Evolutionary conservation across 176 grass and related monocot genomes (phyloP), one percentile per base, ranked within the genome.

Genomic region (Musa beccarii): DNA sequence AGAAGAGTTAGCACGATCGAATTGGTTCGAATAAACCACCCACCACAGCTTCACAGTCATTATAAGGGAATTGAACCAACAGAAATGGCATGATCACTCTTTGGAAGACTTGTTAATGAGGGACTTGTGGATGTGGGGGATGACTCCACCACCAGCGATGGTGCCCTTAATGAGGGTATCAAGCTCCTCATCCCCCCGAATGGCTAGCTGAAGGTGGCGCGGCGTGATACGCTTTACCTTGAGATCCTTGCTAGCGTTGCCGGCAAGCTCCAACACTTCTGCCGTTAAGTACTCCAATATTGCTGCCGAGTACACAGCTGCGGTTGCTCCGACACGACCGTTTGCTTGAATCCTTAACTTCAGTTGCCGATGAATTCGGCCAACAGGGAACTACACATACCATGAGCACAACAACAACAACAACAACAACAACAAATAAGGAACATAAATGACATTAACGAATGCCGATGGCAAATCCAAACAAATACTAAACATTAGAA

Each of bases 71-170:
- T 8, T 62, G 13, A 62, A 62, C 22, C 3, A 26, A 74, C 14
- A 26, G 68, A 17, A 55, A 19, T 13, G 12, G 2, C 75, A 66
- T 25, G 19, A 10, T 77, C 61, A 77, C 25, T 77, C 75, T 52
- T 77, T 76, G 20, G 75, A 63, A 53, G 75, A 77, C 49, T 77
- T 77, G 61, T 77, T 77, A 21, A 77, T 77, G 49, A 77, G 75
- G 49, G 75, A 77, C 75, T 77, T 77, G 49, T 77, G 75, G 52
- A 77, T 77, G 29, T 77, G 75, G 43, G 75, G 75, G n/a, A 77
- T 77, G 21, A 77, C 75, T 23, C 75, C 75, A 23, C 75, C 75
- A 49, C 75, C 75, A 25, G 61, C 75, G 16, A 77, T 77, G 10
- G 75, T 77, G 49, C 75, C 75, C 59, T 66, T 77, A 14, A 77